Evolutionary conservation across 164 flowering plant genomes (phyloP).

Genomic region (Stephania japonica): DNA sequence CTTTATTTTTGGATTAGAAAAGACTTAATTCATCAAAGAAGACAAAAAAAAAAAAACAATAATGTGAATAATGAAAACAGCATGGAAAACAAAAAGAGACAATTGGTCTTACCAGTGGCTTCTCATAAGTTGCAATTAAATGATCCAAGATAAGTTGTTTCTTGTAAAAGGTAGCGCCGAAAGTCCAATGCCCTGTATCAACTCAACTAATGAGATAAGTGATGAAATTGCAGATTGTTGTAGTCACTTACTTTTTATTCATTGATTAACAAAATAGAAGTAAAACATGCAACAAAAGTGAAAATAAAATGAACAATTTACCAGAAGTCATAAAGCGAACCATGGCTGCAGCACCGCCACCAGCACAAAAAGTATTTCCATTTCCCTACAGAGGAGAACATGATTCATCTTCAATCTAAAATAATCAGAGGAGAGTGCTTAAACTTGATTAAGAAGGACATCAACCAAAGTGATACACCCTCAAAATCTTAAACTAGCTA

Average conservation of each 20-base stretch:
- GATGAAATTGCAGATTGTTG: background rate
- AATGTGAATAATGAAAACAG: too few relatives aligned
- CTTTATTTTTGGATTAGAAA: too few relatives aligned
- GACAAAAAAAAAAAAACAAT: too few relatives aligned
- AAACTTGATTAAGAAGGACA: too few relatives aligned
- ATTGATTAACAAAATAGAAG: too few relatives aligned
- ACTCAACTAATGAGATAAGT: background rate
- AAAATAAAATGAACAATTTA: too few relatives aligned
- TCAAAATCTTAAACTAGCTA: too few relatives aligned
- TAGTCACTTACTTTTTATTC: background rate
- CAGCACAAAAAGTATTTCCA: constrained; percentile 4
- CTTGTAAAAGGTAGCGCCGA: background rate
- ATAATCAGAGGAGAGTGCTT: too few relatives aligned
- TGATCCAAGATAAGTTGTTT: constrained; percentile 5
- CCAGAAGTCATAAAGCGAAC: background rate
- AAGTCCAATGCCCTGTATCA: background rate
- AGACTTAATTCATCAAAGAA: too few relatives aligned
- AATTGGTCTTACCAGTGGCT: constrained; percentile 1
- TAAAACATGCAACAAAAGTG: too few relatives aligned
- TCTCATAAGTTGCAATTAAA: background rate
- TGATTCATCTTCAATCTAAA: background rate
- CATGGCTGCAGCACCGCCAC: background rate
- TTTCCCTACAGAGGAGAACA: background rate
- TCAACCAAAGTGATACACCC: too few relatives aligned
- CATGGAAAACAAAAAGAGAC: too few relatives aligned